Evolutionary conservation across 2,329 filamentous ascomycete species (phyloP), one percentile per base, ranked within the genome.

Genomic region (Cladosporium sp.): DNA sequence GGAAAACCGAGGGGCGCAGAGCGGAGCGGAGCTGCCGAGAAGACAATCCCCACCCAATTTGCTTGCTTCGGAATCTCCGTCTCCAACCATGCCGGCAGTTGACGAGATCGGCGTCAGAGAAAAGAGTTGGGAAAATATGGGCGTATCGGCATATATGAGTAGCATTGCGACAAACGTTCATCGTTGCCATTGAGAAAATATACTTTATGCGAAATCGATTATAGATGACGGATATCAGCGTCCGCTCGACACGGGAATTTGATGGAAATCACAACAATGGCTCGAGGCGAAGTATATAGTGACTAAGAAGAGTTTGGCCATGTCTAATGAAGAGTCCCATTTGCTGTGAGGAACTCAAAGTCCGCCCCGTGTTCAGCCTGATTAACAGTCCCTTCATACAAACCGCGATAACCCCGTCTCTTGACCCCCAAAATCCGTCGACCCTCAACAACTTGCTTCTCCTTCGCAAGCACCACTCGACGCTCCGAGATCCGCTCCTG

Each of bases 351-450:
- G 66, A 89, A 89, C 67, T 85, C 85, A 75, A 89, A 89, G 72
- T 89, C 86, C 0, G 81, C 84, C 0, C 87, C 87, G 2, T 81
- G 69, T 68, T 88, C 80, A 0, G 86, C 86, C 72, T 88, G 85
- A 21, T 86, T 88, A 0, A 88, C 87, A n/a, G 79, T 80, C 5
- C 84, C 77, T 79, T 86, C 81, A 71, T 88, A 89, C 60, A 89
- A 70, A 0, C 85, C 86, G 1, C 84, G 76, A 74, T 89, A 89
- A 0, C 86, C 87, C 69, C 86, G 80, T 69, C 77, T 81, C 3
- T 66, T 72, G 52, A 55, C 66, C 61, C 72, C 69, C 14, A 65
- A 69, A 40, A 71, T 67, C 55, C 73, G 71, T 18, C 73, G 67
- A 14, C 74, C 73, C 66, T 72, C 59, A 49, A 72, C 69, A 35